Evolutionary conservation across 306 rosid species (phyloP).

Genomic region (Morella rubra): DNA sequence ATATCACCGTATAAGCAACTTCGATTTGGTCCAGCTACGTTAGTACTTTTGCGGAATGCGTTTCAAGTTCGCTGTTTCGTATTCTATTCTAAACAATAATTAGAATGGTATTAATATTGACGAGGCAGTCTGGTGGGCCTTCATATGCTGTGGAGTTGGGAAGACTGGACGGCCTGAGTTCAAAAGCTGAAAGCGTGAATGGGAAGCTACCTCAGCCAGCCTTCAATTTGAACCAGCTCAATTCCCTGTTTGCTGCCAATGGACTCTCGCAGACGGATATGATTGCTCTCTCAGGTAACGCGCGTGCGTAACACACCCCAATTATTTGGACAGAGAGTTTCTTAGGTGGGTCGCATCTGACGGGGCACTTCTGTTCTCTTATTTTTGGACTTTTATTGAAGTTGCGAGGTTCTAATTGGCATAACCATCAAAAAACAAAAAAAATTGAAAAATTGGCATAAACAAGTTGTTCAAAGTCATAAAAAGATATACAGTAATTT

Average conservation of each 20-base stretch:
- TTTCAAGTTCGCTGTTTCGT: neutral
- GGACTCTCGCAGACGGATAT: constrained; percentile 69
- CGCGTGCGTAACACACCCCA: constrained; percentile 8
- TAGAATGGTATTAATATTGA: neutral
- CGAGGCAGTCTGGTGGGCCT: constrained; percentile 72
- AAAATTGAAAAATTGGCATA: no score
- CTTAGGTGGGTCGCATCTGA: neutral
- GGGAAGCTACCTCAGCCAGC: constrained; percentile 63
- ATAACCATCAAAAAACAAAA: no score
- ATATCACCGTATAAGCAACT: neutral
- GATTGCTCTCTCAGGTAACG: constrained; percentile 79
- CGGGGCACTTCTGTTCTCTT: neutral
- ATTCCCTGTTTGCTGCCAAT: constrained; percentile 46
- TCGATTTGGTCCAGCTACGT: neutral
- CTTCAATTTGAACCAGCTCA: constrained; percentile 67
- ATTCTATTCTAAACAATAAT: neutral
- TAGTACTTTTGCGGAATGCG: neutral
- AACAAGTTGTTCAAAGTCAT: no score
- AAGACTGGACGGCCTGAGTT: constrained; percentile 64
- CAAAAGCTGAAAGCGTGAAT: constrained; percentile 52
- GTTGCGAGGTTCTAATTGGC: no score
- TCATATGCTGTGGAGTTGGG: constrained; percentile 74
- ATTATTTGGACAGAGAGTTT: neutral
- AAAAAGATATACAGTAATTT: no score
- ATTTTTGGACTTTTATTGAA: neutral